Conservation (phyloP, 805 yeast genomes). For the Nematodospora valgi region DNA sequence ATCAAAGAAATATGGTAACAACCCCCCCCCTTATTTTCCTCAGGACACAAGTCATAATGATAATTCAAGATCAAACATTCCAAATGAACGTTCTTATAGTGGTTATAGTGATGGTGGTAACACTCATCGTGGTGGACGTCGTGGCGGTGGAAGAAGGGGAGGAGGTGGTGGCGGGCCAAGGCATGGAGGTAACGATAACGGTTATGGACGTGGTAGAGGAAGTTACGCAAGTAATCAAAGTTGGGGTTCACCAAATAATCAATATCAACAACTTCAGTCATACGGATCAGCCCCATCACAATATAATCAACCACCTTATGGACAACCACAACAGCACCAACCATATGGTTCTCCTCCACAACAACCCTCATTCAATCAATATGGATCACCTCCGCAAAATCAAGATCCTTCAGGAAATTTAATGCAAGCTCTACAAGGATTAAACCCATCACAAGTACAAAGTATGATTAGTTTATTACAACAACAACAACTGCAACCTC, state of each 20-base stretch:
- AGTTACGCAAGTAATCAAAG: constrained; percentile 6
- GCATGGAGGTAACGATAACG: constrained; percentile 10
- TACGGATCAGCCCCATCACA: constrained; percentile 12
- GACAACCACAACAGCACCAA: constrained; percentile 8
- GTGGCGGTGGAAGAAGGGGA: constrained; percentile 10
- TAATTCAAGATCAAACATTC: constrained; percentile 6
- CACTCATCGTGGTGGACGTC: constrained; percentile 7
- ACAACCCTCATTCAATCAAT: constrained; percentile 7
- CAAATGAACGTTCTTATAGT: background rate
- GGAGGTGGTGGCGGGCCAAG: constrained; percentile 14
- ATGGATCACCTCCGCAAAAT: constrained; percentile 4
- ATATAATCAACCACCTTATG: constrained; percentile 9
- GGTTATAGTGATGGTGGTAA: constrained; percentile 13
- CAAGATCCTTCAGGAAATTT: constrained; percentile 4
- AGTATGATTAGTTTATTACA: constrained; percentile 28
- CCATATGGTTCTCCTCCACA: constrained; percentile 12
- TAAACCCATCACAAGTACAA: constrained; percentile 34
- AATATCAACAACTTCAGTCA: constrained; percentile 12
- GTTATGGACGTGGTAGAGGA: constrained; percentile 9
- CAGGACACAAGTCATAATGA: constrained; percentile 12
- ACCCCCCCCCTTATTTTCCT: constrained; percentile 14
- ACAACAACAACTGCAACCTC: constrained; percentile 23
- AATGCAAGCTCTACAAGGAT: constrained; percentile 17
- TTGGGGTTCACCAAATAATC: constrained; percentile 3
- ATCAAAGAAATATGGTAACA: constrained; percentile 20